Base-by-base conservation (phyloP, 352 stramenopile genomes). In the Globisporangium megalacanthum region DNA sequence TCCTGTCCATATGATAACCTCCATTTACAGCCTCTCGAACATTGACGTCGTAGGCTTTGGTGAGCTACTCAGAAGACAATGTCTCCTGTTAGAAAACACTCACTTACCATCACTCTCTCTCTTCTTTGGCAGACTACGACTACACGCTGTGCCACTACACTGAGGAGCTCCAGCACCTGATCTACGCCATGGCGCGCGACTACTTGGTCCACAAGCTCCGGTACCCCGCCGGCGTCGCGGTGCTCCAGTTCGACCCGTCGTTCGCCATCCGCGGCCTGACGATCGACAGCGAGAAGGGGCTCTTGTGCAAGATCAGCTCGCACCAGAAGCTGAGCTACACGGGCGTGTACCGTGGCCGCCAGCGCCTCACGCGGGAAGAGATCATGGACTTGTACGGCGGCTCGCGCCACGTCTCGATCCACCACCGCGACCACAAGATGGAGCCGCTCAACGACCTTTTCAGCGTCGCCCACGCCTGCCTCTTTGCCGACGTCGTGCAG, bases 401-500 rank as follows among this genome's bases (percentile, higher is more conserved):
- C 13, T 96, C 92, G 45, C 84, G 89, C 9, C 86, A 94, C 51
- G 82, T 98, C 14, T 83, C 78, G 4, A 75, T 94, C 17, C 61
- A 72, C 4, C 87, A 96, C 60, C 78, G 88, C 2, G 79, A 88
- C 54, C 78, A 84, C 19, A 87, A 86, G 35, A 90, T 98, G 58
- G 94, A 97, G 71, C 91, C 91, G 9, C 65, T 98, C 8, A 97
- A 97, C 70, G 93, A 98, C 65, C 68, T 97, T 13, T 98, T 98
- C 62, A 91, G 72, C 56, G 95, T 98, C 61, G 87, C 93, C 0
- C 91, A 98, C 62, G 96, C 90, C 37, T 97, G 91, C 58, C 65
- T 98, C 9, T 97, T 98, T 69, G 92, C 91, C 0, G 91, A 98
- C 61, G 90, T 96, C 13, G 83, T 97, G 20, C 89, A 98, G 69